phyloP scores from a whole-genome alignment of 1,284 basidiomycete genomes.

The Rhodotorula sp. region DNA sequence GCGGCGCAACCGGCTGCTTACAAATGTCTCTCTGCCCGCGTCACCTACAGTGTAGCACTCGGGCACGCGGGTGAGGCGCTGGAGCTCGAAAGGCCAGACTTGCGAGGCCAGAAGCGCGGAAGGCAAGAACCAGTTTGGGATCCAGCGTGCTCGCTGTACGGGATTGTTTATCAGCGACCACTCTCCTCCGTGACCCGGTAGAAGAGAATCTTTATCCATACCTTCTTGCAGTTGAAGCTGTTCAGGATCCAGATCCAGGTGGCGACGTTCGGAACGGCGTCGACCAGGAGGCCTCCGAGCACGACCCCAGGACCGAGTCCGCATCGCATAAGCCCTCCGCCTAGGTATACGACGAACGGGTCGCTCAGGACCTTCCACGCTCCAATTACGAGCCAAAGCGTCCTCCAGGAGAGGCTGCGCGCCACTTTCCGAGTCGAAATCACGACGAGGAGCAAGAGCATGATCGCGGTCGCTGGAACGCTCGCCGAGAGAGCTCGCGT shows the following conservation, averaged over 20 bases:
- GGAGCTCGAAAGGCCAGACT: neutral
- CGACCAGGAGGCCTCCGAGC: slow-evolving; percentile 9
- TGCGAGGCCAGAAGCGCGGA: neutral
- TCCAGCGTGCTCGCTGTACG: slow-evolving; percentile 2
- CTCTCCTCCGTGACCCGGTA: too few species aligned
- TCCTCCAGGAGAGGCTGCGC: slow-evolving; percentile 7
- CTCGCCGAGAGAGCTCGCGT: neutral
- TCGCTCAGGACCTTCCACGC: slow-evolving; percentile 4
- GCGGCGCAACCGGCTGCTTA: neutral
- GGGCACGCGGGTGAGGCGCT: neutral
- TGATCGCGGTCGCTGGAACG: neutral
- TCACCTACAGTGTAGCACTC: slow-evolving; percentile 21
- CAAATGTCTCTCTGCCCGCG: too few species aligned
- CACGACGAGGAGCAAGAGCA: neutral
- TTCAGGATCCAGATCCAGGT: slow-evolving; percentile 4
- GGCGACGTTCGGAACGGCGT: slow-evolving; percentile 1
- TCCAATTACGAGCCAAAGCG: slow-evolving; percentile 11
- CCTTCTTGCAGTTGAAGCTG: neutral
- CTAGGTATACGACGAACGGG: neutral
- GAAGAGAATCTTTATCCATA: neutral
- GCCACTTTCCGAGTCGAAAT: neutral
- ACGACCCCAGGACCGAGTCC: slow-evolving; percentile 7
- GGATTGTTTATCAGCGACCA: too few species aligned
- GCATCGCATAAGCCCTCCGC: neutral
- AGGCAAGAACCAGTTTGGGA: slow-evolving; percentile 9